phyloP scores from a whole-genome alignment of 148 eudicot species.

The Spergularia marina region DNA sequence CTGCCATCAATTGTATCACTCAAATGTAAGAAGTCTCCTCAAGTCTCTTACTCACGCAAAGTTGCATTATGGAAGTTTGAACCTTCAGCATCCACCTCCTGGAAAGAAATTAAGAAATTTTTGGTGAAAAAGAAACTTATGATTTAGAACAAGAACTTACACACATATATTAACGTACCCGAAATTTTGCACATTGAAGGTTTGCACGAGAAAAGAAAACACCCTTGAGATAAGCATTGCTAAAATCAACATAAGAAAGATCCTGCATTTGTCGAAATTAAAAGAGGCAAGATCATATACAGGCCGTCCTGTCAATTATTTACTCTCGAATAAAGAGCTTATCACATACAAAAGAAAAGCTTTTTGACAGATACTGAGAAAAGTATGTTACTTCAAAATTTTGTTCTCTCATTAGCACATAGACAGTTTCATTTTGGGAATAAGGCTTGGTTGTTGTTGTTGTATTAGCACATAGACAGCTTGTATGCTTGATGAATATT shows the following conservation, averaged over 20 bases:
- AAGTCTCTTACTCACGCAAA: constrained; percentile 76
- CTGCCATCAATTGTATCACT: neutral
- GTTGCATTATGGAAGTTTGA: constrained; percentile 88
- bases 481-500: neutral
- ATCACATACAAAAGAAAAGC: constrained; percentile 6
- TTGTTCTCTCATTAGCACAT: neutral
- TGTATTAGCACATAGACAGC: neutral
- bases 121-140: neutral
- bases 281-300: neutral
- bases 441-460: no score
- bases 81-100: constrained; percentile 93
- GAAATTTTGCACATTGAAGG: constrained; percentile 92
- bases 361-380: neutral
- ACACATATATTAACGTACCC: constrained; percentile 36
- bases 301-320: neutral
- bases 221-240: constrained; percentile 74
- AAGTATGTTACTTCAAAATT: neutral
- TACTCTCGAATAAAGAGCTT: neutral
- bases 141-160: neutral
- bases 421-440: neutral
- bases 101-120: constrained; percentile 21
- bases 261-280: constrained; percentile 43
- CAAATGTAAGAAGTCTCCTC: constrained; percentile 9
- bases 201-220: constrained; percentile 98
- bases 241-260: constrained; percentile 88